A percentile compares a stretch with the other conserved stretches of the same genome.
Evolutionary conservation across 2,329 filamentous ascomycete genomes (phyloP).

Genomic region (Colletotrichum falcatum): DNA sequence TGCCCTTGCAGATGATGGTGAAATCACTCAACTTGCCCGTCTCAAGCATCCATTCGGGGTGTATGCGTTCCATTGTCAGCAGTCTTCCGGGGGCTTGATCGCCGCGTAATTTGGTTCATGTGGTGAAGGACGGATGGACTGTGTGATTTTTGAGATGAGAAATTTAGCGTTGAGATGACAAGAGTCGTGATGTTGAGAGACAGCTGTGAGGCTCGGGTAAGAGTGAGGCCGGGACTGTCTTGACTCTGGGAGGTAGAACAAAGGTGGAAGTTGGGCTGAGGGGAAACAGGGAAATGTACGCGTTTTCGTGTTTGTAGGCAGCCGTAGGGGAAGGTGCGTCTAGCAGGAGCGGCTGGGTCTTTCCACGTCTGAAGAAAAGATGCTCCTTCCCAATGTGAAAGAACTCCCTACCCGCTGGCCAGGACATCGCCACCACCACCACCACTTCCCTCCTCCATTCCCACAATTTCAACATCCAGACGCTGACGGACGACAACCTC

Average conservation of each 20-base stretch:
- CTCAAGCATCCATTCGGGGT: neutral
- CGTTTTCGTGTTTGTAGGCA: too few species aligned
- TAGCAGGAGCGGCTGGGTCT: too few species aligned
- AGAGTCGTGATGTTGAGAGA: neutral
- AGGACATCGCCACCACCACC: too few species aligned
- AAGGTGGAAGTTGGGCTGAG: neutral
- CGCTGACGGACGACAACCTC: neutral
- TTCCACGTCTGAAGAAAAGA: too few species aligned
- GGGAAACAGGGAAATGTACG: too few species aligned
- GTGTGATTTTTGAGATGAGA: neutral
- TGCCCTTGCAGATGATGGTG: neutral
- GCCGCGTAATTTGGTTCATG: neutral
- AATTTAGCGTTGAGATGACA: neutral
- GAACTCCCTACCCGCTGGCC: too few species aligned
- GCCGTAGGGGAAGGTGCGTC: too few species aligned
- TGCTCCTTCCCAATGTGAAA: too few species aligned
- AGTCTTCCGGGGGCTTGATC: neutral
- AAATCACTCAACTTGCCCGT: conserved; percentile 1
- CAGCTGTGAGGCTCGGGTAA: neutral
- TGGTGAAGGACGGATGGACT: neutral
- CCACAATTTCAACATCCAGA: too few species aligned
- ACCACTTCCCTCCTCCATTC: too few species aligned
- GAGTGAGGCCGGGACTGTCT: too few species aligned
- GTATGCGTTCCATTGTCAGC: neutral
- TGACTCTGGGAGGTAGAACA: neutral